phyloP scores from a whole-genome alignment of 768 basidiomycete genomes.

The Strobilomyces echinocephalus region DNA sequence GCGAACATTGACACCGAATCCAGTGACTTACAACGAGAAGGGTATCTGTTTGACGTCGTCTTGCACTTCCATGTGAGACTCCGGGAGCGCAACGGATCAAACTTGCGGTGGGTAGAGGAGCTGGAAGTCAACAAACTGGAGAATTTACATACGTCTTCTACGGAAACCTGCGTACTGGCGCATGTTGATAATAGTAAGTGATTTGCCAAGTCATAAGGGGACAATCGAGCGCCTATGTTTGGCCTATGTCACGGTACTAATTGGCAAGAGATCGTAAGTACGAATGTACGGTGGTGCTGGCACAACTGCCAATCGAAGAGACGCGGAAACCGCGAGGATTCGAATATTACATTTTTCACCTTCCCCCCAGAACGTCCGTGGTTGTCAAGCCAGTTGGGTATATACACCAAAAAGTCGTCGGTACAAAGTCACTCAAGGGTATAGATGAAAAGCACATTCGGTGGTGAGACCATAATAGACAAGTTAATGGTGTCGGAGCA shows the following conservation, averaged over 20 bases:
- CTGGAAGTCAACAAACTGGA: too few species aligned
- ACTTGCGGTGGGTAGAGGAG: too few species aligned
- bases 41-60: conserved; percentile 27
- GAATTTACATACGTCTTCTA: too few species aligned
- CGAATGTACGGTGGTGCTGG: too few species aligned
- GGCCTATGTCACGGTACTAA: too few species aligned
- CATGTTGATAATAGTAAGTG: too few species aligned
- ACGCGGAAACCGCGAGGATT: background rate
- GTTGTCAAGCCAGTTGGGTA: conserved; percentile 18
- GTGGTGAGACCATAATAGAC: conserved; percentile 6
- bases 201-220: too few species aligned
- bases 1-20: background rate
- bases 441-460: conserved; percentile 23
- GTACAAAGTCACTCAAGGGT: conserved; percentile 15
- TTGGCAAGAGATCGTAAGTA: too few species aligned
- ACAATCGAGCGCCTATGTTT: too few species aligned
- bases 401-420: conserved; percentile 11
- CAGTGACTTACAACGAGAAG: conserved; percentile 45
- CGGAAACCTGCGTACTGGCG: too few species aligned
- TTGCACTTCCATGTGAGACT: conserved; percentile 11
- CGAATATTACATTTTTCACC: background rate
- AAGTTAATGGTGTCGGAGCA: background rate
- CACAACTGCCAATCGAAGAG: too few species aligned
- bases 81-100: too few species aligned
- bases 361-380: conserved; percentile 2